Evolutionary conservation across 495 filamentous ascomycete genomes (phyloP).

Genomic region (Pyrenopolyporus hunteri): DNA sequence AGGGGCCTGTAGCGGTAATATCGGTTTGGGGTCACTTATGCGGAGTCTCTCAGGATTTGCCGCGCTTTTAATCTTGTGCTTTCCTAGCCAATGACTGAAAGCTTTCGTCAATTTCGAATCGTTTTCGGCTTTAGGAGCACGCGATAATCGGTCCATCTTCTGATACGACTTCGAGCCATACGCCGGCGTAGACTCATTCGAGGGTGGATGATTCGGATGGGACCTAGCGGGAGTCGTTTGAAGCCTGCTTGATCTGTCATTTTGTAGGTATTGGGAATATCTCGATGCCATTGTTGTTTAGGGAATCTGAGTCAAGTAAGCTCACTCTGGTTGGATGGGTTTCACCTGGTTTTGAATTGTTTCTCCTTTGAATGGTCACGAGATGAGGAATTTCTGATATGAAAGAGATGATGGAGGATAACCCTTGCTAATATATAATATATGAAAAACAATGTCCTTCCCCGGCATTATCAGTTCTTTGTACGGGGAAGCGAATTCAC

Average conservation of each 20-base stretch:
- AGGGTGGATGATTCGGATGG: not conserved
- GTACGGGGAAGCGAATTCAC: too few species aligned
- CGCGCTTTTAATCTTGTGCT: not conserved
- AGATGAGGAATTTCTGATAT: not conserved
- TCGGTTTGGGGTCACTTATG: constrained; percentile 7
- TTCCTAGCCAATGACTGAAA: constrained; percentile 25
- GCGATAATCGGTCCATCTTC: not conserved
- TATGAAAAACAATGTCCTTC: constrained; percentile 4
- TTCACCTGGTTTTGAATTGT: not conserved
- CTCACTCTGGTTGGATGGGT: not conserved
- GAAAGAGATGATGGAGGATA: not conserved
- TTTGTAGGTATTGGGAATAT: constrained; percentile 1
- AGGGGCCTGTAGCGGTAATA: not conserved
- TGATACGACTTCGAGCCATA: constrained; percentile 6
- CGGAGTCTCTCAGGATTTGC: not conserved
- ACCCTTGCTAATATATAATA: not conserved
- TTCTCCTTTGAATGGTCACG: not conserved
- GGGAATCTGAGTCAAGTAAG: not conserved
- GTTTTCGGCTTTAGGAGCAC: constrained; percentile 1
- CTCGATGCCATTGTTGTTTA: constrained; percentile 18
- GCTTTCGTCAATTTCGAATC: not conserved
- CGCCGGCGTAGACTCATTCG: constrained; percentile 28
- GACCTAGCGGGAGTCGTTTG: not conserved
- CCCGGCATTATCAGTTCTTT: too few species aligned
- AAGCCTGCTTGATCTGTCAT: not conserved